These are phyloP conservation scores for Stachybotrys echinatus DNA, from an alignment of 2,329 filamentous ascomycete species.

Conservation along the genomic window DNA sequence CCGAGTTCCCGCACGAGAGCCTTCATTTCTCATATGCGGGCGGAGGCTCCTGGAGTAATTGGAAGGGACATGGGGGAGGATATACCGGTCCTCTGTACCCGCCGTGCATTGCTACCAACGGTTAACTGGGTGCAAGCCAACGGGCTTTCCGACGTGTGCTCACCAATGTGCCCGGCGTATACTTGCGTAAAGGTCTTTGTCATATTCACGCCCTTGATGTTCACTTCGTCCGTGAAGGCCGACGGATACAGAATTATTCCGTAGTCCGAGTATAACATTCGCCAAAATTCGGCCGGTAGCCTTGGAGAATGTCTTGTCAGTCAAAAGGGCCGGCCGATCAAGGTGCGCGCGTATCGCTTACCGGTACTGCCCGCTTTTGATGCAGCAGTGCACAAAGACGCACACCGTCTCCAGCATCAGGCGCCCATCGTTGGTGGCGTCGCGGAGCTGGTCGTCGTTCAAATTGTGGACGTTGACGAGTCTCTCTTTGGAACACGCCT, in stretches of 20 bases:
- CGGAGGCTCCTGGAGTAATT: constrained; percentile 30
- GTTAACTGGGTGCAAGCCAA: not conserved
- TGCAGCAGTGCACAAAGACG: constrained; percentile 31
- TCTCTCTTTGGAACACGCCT: constrained; percentile 27
- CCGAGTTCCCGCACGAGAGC: too few relatives aligned
- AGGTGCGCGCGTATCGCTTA: constrained; percentile 9
- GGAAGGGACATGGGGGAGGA: constrained; percentile 30
- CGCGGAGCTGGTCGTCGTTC: constrained; percentile 25
- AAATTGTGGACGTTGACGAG: constrained; percentile 24
- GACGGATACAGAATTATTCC: constrained; percentile 36
- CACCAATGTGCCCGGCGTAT: constrained; percentile 30
- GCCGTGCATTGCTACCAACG: constrained; percentile 27
- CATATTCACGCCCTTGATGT: constrained; percentile 22
- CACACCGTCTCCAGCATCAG: constrained; percentile 33
- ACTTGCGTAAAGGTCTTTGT: constrained; percentile 31
- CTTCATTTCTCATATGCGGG: constrained; percentile 25
- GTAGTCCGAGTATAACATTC: constrained; percentile 29
- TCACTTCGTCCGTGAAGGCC: constrained; percentile 29
- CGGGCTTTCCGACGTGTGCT: constrained; percentile 2
- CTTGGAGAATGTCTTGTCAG: constrained; percentile 10
- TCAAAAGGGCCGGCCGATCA: not conserved
- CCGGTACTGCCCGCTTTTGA: constrained; percentile 31
- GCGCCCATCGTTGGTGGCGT: constrained; percentile 23
- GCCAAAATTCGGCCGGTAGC: constrained; percentile 31
- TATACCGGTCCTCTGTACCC: constrained; percentile 17